A percentile compares a stretch with the other conserved stretches of the same genome.
These are phyloP conservation scores for Pseudohalonectria lignicola DNA, from an alignment of 2,329 filamentous ascomycete genomes.

Conservation along the genomic window DNA sequence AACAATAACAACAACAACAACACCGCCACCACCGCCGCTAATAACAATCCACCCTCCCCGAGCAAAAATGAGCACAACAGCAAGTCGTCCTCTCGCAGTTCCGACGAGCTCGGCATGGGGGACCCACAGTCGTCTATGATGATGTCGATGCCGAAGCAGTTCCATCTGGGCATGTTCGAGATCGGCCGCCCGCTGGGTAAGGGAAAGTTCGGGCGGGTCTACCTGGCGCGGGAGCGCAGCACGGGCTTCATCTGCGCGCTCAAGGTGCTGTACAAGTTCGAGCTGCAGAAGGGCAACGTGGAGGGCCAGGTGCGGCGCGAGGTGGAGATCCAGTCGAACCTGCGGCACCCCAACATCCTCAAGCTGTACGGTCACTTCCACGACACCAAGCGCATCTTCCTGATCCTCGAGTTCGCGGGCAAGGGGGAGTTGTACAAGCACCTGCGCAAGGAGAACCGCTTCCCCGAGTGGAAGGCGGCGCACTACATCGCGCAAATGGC, in stretches of 20 bases:
- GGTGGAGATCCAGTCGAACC: constrained; percentile 82
- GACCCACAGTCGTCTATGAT: constrained; percentile 42
- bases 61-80: constrained; percentile 19
- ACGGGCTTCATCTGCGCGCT: constrained; percentile 77
- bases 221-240: constrained; percentile 68
- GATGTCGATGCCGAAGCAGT: constrained; percentile 43
- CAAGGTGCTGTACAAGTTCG: constrained; percentile 78
- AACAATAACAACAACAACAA: constrained; percentile 11
- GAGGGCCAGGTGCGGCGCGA: constrained; percentile 82
- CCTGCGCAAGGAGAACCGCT: constrained; percentile 64
- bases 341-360: constrained; percentile 77
- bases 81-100: constrained; percentile 13
- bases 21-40: constrained; percentile 15
- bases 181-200: constrained; percentile 79
- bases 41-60: constrained; percentile 27
- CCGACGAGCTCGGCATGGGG: constrained; percentile 36
- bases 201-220: constrained; percentile 80
- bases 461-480: constrained; percentile 77
- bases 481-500: constrained; percentile 88
- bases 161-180: constrained; percentile 90
- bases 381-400: constrained; percentile 76
- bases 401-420: constrained; percentile 79
- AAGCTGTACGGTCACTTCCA: constrained; percentile 82
- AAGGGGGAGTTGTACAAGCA: constrained; percentile 86
- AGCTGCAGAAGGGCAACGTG: constrained; percentile 65